Base-by-base conservation (phyloP, 2,329 filamentous ascomycete genomes). In the Exophiala mesophila region DNA sequence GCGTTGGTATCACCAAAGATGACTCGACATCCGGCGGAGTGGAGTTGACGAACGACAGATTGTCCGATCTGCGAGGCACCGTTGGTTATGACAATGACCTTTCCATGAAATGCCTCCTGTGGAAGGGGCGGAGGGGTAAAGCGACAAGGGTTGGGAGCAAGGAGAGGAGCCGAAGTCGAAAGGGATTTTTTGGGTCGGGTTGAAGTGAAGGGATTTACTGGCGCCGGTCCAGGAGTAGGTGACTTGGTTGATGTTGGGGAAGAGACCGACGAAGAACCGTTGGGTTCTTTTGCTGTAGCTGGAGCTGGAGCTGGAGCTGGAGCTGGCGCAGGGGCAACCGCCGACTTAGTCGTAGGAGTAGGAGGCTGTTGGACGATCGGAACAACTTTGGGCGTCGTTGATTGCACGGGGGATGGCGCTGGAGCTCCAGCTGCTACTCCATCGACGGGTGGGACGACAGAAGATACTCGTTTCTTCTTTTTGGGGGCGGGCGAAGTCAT, bases 61-160 rank as follows among this genome's bases (percentile, higher is more conserved):
- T 68, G 62, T 3, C 69, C 68, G 26, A 72, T 70, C 8, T 67
- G 69, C 37, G 69, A 68, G 36, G 69, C 60, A 13, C 53, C 53
- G 21, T 51, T 38, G 12, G 52, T 53, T 2, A 55, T 15, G 5
- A 55, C 48, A 12, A 55, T 39, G 5, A 55, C 52, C 45, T 50
- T 53, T 33, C 46, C 46, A 21, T 52, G 32, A n/a, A 50, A 52
- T 10, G 40, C 30, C 35, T 49, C 46, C 6, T 43, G 40, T 10
- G 50, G 41, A 12, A 52, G 36, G 3, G 37, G 26, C 5, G 48
- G 45, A 9, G 48, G 48, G 16, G 48, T 48, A 23, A 51, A 51
- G n/a, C 48, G 48, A 16, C 48, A 51, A 6, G 48, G 48, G 21
- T 51, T 51, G 10, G 44, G 41, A 20, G 35, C 23, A 7, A 39